Conservation (phyloP, 805 yeast genomes). For the Candida maltosa region DNA sequence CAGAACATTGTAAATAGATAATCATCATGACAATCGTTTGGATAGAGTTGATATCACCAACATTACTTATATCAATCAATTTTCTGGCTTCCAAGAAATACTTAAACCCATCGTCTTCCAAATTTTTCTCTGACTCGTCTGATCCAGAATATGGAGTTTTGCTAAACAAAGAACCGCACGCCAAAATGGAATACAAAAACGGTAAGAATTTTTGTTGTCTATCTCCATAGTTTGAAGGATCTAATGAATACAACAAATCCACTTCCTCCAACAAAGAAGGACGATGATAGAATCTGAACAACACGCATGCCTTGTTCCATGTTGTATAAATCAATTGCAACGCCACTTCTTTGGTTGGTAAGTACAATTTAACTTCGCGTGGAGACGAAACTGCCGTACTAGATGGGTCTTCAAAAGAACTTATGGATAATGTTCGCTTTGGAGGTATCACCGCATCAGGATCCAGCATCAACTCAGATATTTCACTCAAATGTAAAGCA, state of each 20-base stretch:
- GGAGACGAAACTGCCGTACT: conserved; percentile 8
- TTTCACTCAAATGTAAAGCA: conserved; percentile 18
- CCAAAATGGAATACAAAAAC: conserved; percentile 79
- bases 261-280: conserved; percentile 75
- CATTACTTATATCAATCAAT: conserved; percentile 78
- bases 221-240: conserved; percentile 67
- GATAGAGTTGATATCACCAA: conserved; percentile 75
- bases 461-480: conserved; percentile 25
- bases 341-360: conserved; percentile 77
- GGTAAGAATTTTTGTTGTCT: conserved; percentile 76
- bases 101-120: conserved; percentile 74
- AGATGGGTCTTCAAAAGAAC: conserved; percentile 16
- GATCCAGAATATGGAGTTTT: conserved; percentile 29
- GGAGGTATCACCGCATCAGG: conserved; percentile 19
- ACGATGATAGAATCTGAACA: conserved; percentile 81
- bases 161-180: conserved; percentile 79
- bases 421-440: conserved; percentile 13
- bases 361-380: conserved; percentile 55
- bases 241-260: conserved; percentile 71
- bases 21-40: conserved; percentile 87
- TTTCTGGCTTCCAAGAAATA: conserved; percentile 80
- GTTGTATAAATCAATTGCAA: conserved; percentile 67
- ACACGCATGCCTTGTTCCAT: conserved; percentile 83
- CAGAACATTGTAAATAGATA: conserved; percentile 82
- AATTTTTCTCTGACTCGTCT: conserved; percentile 29